Conservation (phyloP, 148 eudicot genomes). For the Dysphania ambrosioides region DNA sequence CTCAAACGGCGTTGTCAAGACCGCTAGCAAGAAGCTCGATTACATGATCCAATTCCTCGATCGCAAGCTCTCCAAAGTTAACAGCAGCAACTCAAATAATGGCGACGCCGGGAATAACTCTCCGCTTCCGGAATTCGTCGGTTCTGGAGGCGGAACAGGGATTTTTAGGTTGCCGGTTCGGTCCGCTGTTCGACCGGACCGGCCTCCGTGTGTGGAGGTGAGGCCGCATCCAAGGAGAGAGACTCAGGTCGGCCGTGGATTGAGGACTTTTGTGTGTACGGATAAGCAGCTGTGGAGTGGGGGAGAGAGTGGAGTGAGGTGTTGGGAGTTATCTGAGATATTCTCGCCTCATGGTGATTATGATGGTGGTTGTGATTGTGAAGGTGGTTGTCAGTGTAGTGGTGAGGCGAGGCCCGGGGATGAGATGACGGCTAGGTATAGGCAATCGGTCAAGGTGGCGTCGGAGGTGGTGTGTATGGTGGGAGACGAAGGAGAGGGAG, state of each 20-base stretch:
- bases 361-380: conserved; percentile 16
- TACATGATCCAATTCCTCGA: conserved; percentile 79
- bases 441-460: conserved; percentile 41
- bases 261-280: conserved; percentile 42
- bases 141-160: conserved; percentile 46
- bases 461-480: conserved; percentile 54
- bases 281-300: conserved; percentile 70
- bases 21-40: conserved; percentile 67
- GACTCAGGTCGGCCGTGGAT: conserved; percentile 54
- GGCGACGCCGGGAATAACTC: not conserved
- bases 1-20: conserved; percentile 32
- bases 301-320: conserved; percentile 60
- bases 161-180: conserved; percentile 55
- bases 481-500: conserved; percentile 50
- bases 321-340: conserved; percentile 56
- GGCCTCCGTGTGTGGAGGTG: conserved; percentile 73
- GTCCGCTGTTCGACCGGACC: conserved; percentile 48
- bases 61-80: conserved; percentile 47
- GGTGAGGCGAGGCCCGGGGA: conserved; percentile 34
- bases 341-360: conserved; percentile 25
- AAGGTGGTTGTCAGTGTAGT: conserved; percentile 24
- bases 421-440: conserved; percentile 58
- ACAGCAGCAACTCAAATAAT: not conserved
- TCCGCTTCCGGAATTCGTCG: conserved; percentile 62
- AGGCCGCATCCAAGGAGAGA: conserved; percentile 77